These are phyloP conservation scores for Toxicodendron radicans DNA, from an alignment of 345 rosid genomes.

Conservation along the genomic window DNA sequence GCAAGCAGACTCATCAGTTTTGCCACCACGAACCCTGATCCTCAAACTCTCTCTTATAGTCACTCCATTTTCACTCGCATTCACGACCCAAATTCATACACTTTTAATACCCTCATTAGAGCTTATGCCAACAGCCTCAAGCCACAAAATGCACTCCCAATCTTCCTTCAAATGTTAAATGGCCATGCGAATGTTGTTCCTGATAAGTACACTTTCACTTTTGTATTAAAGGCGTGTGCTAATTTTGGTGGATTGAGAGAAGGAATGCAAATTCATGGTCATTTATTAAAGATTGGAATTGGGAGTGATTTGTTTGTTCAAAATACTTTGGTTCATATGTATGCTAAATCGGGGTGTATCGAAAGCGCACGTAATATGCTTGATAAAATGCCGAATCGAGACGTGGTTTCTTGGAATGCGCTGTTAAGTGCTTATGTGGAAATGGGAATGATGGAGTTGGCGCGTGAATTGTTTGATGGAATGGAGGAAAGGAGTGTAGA, in stretches of 20 bases:
- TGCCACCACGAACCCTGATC: conserved; percentile 38
- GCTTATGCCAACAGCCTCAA: conserved; percentile 44
- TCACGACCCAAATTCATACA: conserved; percentile 37
- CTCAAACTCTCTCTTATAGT: conserved; percentile 41
- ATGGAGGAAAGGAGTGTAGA: conserved; percentile 46
- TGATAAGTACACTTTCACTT: conserved; percentile 48
- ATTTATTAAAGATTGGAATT: conserved; percentile 32
- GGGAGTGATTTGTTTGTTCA: conserved; percentile 35
- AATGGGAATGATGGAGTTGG: conserved; percentile 32
- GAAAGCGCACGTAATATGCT: conserved; percentile 38
- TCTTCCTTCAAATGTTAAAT: conserved; percentile 40
- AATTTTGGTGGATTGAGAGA: conserved; percentile 37
- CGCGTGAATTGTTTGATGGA: conserved; percentile 42
- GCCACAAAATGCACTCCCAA: conserved; percentile 27
- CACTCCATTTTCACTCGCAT: conserved; percentile 39
- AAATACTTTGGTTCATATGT: conserved; percentile 43
- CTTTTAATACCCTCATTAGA: conserved; percentile 42
- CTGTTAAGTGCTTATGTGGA: conserved; percentile 44
- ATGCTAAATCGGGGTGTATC: conserved; percentile 29
- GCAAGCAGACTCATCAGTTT: conserved; percentile 46
- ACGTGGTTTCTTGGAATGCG: conserved; percentile 50
- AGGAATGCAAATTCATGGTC: conserved; percentile 47
- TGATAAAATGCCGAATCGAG: conserved; percentile 44
- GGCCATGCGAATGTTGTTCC: conserved; percentile 27
- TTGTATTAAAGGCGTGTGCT: conserved; percentile 46